Conservation (phyloP, 805 yeast species). For the Candida nonsorbophila region DNA sequence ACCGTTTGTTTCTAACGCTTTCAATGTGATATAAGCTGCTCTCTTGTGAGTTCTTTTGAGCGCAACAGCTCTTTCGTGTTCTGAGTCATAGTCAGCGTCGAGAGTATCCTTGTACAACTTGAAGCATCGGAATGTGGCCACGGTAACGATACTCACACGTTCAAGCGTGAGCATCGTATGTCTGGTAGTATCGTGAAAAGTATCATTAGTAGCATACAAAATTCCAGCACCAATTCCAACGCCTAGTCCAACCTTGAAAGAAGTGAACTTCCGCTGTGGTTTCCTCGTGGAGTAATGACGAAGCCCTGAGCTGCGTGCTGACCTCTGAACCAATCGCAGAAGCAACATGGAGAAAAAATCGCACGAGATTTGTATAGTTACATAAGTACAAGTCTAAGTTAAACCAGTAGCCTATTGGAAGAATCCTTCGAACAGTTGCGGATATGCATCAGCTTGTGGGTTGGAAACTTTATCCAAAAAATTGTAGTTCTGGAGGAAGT, state of each 20-base stretch:
- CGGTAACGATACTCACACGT: slow-evolving; percentile 57
- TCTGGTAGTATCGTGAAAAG: slow-evolving; percentile 22
- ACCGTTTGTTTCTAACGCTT: slow-evolving; percentile 79
- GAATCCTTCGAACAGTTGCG: too few species aligned
- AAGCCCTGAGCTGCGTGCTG: too few species aligned
- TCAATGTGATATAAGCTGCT: slow-evolving; percentile 75
- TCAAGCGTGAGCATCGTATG: slow-evolving; percentile 34
- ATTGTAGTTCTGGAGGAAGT: slow-evolving; percentile 8
- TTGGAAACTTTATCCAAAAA: too few species aligned
- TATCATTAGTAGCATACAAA: slow-evolving; percentile 33
- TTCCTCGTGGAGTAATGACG: too few species aligned
- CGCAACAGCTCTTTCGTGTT: slow-evolving; percentile 44
- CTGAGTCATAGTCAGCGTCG: slow-evolving; percentile 33
- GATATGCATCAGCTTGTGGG: too few species aligned
- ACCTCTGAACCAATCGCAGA: too few species aligned
- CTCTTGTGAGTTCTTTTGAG: slow-evolving; percentile 61
- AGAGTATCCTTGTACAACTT: slow-evolving; percentile 59
- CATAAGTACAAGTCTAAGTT: too few species aligned
- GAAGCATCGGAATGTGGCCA: slow-evolving; percentile 73
- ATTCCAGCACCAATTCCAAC: slow-evolving; percentile 22
- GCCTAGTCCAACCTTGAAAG: slow-evolving; percentile 17
- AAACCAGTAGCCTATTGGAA: too few species aligned
- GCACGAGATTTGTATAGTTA: too few species aligned
- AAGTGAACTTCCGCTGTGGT: background rate
- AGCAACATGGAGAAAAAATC: too few species aligned